Evolutionary conservation across 2,329 filamentous ascomycete genomes (phyloP).

Genomic region (Zalaria sp.): DNA sequence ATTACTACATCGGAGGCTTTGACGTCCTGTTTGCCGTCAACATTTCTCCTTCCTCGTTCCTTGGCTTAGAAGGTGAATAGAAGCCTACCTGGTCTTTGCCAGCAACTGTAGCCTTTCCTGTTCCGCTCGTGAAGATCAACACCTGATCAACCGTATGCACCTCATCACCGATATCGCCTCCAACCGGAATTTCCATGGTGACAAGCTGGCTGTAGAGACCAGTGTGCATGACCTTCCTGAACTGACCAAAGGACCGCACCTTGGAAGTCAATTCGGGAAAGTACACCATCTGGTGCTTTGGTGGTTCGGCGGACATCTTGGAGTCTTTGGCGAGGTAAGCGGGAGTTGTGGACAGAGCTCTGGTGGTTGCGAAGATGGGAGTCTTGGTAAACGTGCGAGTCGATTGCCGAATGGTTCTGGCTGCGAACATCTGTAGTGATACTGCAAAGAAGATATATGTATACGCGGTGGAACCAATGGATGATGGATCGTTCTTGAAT

Average conservation of each 20-base stretch:
- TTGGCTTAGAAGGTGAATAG: slow-evolving; percentile 12
- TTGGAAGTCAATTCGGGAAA: slow-evolving; percentile 42
- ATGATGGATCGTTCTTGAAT: too few relatives aligned
- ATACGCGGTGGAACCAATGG: too few relatives aligned
- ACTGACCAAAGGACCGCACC: slow-evolving; percentile 42
- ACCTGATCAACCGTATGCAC: slow-evolving; percentile 53
- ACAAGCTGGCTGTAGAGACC: slow-evolving; percentile 50
- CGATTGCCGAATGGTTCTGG: too few relatives aligned
- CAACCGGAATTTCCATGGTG: slow-evolving; percentile 49
- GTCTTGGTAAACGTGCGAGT: background rate
- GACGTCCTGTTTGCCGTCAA: slow-evolving; percentile 22
- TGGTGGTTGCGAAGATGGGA: background rate
- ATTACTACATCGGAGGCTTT: slow-evolving; percentile 44
- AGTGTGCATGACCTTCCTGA: slow-evolving; percentile 48
- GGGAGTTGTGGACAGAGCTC: slow-evolving; percentile 10
- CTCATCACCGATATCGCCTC: slow-evolving; percentile 53
- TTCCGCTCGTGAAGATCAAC: slow-evolving; percentile 48
- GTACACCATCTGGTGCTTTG: slow-evolving; percentile 41
- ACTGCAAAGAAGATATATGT: too few relatives aligned
- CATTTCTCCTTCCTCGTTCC: slow-evolving; percentile 10
- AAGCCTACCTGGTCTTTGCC: slow-evolving; percentile 38
- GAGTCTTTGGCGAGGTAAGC: slow-evolving; percentile 17
- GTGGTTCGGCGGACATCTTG: slow-evolving; percentile 16
- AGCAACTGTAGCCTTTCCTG: slow-evolving; percentile 42
- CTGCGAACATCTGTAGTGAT: too few relatives aligned